Evolutionary conservation across 2,329 filamentous ascomycete genomes (phyloP), one percentile per base, ranked within the genome.

Genomic region (Cladosporium sp.): DNA sequence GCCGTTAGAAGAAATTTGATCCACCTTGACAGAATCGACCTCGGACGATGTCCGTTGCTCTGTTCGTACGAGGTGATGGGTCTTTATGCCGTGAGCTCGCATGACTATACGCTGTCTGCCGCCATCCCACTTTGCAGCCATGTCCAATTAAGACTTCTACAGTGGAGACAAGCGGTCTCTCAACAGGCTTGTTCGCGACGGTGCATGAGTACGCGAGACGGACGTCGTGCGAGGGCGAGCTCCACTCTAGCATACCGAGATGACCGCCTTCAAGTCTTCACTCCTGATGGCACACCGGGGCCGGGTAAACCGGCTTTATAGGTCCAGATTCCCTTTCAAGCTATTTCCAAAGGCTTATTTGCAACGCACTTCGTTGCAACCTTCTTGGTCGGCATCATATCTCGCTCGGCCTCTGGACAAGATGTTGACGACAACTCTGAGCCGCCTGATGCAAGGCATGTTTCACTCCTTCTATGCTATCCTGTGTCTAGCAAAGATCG

Each of bases 141-240:
- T 55, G 52, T 33, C 40, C 52, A 55, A 55, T 31, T 33, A 31
- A n/a, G 28, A 31, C 31, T 29, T 21, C 18, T 31, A 14, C 29
- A 18, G 52, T 55, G 52, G 52, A 33, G 52, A 33, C 26, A 21
- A 33, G 31, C n/a, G 8, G 10, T 31, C 11, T 55, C 29, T 12
- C 52, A 55, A n/a, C 52, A 55, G 14, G n/a, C 33, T 57, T 33
- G 29, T 26, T 23, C 16, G 55, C 55, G 33, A 28, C 31, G 21
- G n/a, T 53, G 23, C 55, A 33, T 57, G 55, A 46, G 8, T 28
- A 44, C 58, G 21, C 58, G 40, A 23, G 58, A 33, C 58, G 58
- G 58, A 61, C 28, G n/a, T 61, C 50, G 37, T 21, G 58, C 58
- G 58, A 61, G 12, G 28, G 18, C n/a, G 40, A 31, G 52, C 37